phyloP scores from a whole-genome alignment of 306 rosid genomes.

The Carpinus viminea region DNA sequence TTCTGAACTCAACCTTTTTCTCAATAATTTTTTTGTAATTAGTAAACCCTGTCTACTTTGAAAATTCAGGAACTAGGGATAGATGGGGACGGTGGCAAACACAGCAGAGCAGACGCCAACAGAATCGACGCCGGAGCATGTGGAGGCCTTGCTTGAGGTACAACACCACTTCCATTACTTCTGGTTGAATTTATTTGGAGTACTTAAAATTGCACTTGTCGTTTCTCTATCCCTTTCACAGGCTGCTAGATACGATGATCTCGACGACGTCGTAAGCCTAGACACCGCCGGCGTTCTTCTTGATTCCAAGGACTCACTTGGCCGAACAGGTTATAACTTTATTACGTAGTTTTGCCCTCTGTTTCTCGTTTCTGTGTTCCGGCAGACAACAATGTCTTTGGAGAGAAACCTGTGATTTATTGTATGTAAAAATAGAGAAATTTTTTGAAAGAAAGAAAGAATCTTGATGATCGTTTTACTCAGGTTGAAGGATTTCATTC shows the following conservation, averaged over 20 bases:
- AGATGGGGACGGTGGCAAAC: slow-evolving; percentile 44
- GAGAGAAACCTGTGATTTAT: not conserved
- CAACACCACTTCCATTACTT: not conserved
- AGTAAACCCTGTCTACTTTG: too few relatives aligned
- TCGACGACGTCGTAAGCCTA: slow-evolving; percentile 58
- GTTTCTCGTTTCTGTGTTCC: not conserved
- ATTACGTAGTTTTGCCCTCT: not conserved
- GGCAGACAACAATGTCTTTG: not conserved
- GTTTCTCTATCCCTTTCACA: slow-evolving; percentile 12
- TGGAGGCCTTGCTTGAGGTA: slow-evolving; percentile 67
- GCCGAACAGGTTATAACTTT: slow-evolving; percentile 60
- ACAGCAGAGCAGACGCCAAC: slow-evolving; percentile 20
- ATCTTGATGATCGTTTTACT: not conserved
- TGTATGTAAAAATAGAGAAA: not conserved
- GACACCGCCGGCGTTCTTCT: slow-evolving; percentile 60
- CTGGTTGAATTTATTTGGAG: not conserved
- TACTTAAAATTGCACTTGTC: not conserved
- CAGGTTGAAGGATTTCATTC: too few relatives aligned
- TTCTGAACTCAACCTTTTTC: too few relatives aligned
- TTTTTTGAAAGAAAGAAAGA: not conserved
- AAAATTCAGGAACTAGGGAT: not conserved
- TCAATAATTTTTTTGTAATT: too few relatives aligned
- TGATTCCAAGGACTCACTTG: slow-evolving; percentile 65
- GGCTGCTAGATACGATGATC: slow-evolving; percentile 81
- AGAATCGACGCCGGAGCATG: slow-evolving; percentile 32